Evolutionary conservation across 2,329 filamentous ascomycete species (phyloP), one percentile per base, ranked within the genome.

Genomic region (Arthroderma sp.): DNA sequence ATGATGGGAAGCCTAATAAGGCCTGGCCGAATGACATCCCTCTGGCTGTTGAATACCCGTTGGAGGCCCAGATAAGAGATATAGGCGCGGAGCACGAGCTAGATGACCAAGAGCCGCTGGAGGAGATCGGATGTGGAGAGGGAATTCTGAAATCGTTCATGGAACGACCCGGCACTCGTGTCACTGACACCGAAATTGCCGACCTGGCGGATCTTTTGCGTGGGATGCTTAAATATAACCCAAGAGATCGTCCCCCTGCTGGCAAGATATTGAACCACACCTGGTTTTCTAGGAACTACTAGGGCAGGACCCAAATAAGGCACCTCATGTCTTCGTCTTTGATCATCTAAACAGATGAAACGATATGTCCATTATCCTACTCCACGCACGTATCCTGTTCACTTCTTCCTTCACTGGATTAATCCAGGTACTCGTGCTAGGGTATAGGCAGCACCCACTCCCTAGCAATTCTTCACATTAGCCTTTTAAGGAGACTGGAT

Each of bases 1-100:
- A 56, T 28, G 50, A 55, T 31, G 47, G 43, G n/a, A 38, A 43
- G 10, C 43, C 46, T 10, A 45, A 32, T 11, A 39, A 11, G 2
- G n/a, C 28, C 5, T 47, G 45, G 45, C 33, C 36, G 6, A 33
- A 47, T 29, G 29, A 29, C 4, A 43, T 32, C 4, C 28, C 40
- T 4, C 27, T 47, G 28, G 45, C 45, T 10, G 45, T 47, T 10
- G 45, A 47, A 29, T 40, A 44, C 29, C 37, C 45, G 6, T 27
- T 47, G 8, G 9, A 10, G 10, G 5, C 8, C 6, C 43, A 44
- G 33, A 22, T 48, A n/a, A 38, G 28, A 32, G 46, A 48, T 29
- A 48, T 48, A 10, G 46, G 48, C 11, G 41, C 38, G 7, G 37
- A 48, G 7, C 32, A 48, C 27, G 43, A 22, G 15, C 15, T 22